Evolutionary conservation across 495 filamentous ascomycete genomes (phyloP).

Genomic region (Penicillium salamii): DNA sequence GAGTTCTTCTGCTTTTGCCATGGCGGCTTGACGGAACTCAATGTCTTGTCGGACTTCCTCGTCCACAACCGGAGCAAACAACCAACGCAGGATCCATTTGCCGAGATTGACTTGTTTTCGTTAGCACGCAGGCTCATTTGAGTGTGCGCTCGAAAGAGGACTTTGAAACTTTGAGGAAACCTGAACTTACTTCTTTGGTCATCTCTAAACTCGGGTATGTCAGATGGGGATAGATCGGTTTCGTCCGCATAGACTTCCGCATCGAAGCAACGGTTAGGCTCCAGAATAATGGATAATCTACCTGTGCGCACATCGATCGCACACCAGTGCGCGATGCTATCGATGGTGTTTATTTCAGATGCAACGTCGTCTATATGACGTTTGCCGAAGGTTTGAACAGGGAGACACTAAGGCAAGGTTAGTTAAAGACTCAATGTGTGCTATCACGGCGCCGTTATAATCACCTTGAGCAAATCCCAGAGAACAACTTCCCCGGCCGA

Average conservation of each 20-base stretch:
- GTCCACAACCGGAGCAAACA: constrained; percentile 85
- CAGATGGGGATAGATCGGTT: constrained; percentile 54
- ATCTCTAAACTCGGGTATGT: constrained; percentile 76
- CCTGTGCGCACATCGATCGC: constrained; percentile 91
- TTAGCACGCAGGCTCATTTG: constrained; percentile 10
- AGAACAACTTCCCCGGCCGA: constrained; percentile 94
- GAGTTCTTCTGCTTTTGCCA: constrained; percentile 57
- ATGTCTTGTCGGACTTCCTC: constrained; percentile 84
- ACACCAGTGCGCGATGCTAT: constrained; percentile 93
- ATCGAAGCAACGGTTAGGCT: constrained; percentile 96
- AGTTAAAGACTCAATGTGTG: constrained; percentile 1
- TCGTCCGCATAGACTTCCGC: constrained; percentile 97
- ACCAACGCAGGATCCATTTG: constrained; percentile 92
- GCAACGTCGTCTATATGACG: constrained; percentile 89
- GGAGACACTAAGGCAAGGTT: constrained; percentile 62
- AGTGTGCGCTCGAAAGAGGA: neutral
- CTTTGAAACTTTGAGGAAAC: neutral
- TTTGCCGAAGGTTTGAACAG: constrained; percentile 86
- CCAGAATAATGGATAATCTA: constrained; percentile 81
- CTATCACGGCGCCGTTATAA: constrained; percentile 1
- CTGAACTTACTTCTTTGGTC: constrained; percentile 82
- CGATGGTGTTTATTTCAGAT: constrained; percentile 79
- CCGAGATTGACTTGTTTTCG: constrained; percentile 79
- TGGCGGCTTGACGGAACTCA: constrained; percentile 62
- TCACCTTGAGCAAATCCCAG: constrained; percentile 88